Conservation (phyloP, 179 eudicot genomes). For the Beta macrorhiza region DNA sequence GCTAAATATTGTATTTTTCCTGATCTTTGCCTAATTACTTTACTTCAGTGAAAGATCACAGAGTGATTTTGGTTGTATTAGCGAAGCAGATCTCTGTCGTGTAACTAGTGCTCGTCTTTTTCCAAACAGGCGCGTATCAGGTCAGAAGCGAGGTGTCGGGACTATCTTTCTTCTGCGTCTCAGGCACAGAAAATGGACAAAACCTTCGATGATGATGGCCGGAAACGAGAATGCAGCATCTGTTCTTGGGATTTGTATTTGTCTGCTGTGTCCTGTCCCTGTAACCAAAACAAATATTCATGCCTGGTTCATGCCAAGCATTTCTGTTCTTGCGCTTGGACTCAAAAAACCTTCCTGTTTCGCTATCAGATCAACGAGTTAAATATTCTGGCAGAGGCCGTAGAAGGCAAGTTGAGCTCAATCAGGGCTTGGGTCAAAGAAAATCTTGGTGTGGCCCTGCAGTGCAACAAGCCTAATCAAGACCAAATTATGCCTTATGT, state of each 20-base stretch:
- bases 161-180: slow-evolving; percentile 52
- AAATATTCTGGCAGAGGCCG: slow-evolving; percentile 55
- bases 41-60: background rate
- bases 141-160: slow-evolving; percentile 49
- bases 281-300: slow-evolving; percentile 54
- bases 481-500: background rate
- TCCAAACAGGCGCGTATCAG: slow-evolving; percentile 47
- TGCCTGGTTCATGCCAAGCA: slow-evolving; percentile 67
- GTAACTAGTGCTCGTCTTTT: background rate
- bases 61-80: background rate
- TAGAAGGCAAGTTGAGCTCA: slow-evolving; percentile 64
- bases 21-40: background rate
- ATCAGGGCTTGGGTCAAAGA: slow-evolving; percentile 50
- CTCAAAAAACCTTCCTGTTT: slow-evolving; percentile 43
- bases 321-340: slow-evolving; percentile 70
- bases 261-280: slow-evolving; percentile 68
- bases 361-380: slow-evolving; percentile 56
- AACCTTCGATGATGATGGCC: slow-evolving; percentile 36
- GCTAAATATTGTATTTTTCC: background rate
- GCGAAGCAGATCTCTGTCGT: background rate
- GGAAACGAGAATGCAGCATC: slow-evolving; percentile 56
- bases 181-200: slow-evolving; percentile 47
- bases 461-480: slow-evolving; percentile 20
- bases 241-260: slow-evolving; percentile 68
- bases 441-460: slow-evolving; percentile 37